Percentiles rank a stretch among this genome's conserved stretches.
phyloP scores from a whole-genome alignment of 495 filamentous ascomycete species.

The Neurospora sp. region DNA sequence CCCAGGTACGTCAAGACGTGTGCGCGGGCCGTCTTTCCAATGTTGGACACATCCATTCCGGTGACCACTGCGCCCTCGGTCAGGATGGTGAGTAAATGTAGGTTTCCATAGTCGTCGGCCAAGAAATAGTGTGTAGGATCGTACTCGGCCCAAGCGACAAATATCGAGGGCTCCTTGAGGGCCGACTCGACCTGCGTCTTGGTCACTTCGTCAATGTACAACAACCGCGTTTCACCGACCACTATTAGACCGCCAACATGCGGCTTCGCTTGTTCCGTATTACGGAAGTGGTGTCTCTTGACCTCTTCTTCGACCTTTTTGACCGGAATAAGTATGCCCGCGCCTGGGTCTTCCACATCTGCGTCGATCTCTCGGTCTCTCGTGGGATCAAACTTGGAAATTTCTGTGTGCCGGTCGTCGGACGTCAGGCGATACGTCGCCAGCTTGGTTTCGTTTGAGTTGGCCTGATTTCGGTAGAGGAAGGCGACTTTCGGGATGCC shows the following conservation, averaged over 20 bases:
- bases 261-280: conserved; percentile 34
- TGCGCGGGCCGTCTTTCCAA: conserved; percentile 65
- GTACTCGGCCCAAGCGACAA: conserved; percentile 78
- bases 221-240: conserved; percentile 72
- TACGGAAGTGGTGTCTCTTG: conserved; percentile 42
- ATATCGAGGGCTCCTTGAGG: conserved; percentile 65
- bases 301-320: conserved; percentile 40
- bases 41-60: conserved; percentile 44
- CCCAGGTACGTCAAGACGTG: conserved; percentile 71
- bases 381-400: conserved; percentile 33
- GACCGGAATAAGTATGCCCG: conserved; percentile 77
- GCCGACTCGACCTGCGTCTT: conserved; percentile 46
- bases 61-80: conserved; percentile 47
- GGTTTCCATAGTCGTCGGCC: conserved; percentile 76
- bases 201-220: conserved; percentile 69
- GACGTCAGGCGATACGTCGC: conserved; percentile 44
- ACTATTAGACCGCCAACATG: conserved; percentile 64
- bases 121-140: conserved; percentile 72
- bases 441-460: conserved; percentile 49
- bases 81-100: conserved; percentile 71
- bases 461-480: conserved; percentile 66
- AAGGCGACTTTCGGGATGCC: conserved; percentile 71
- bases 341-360: conserved; percentile 60
- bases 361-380: conserved; percentile 38
- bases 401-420: conserved; percentile 38